Evolutionary conservation across 1,284 basidiomycete species (phyloP).

Genomic region (Vanrija sp.): DNA sequence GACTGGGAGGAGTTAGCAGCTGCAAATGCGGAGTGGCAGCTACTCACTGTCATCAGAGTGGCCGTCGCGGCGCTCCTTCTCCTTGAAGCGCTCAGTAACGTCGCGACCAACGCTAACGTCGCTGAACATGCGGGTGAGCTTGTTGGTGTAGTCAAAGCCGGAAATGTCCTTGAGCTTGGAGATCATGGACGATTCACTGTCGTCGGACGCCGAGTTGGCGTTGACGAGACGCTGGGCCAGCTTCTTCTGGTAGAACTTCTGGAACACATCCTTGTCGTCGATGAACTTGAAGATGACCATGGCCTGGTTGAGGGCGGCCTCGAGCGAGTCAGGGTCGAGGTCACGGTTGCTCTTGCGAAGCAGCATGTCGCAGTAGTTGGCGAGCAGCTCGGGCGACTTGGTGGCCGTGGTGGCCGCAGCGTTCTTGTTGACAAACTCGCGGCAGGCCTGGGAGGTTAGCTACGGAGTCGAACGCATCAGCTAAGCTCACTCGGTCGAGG

Average conservation of each 20-base stretch:
- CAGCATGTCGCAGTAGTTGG: conserved; percentile 87
- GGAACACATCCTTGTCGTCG: conserved; percentile 99
- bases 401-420: conserved; percentile 79
- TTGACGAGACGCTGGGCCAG: conserved; percentile 92
- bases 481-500: conserved; percentile 59
- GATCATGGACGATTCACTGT: conserved; percentile 97
- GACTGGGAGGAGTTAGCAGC: conserved; percentile 50
- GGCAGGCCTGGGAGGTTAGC: conserved; percentile 63
- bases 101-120: conserved; percentile 96
- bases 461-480: not conserved
- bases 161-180: conserved; percentile 97
- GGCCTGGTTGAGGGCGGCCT: conserved; percentile 83
- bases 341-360: conserved; percentile 92
- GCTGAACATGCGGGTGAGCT: conserved; percentile 97
- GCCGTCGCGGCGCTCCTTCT: conserved; percentile 72
- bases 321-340: conserved; percentile 86
- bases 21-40: not conserved
- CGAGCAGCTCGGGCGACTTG: conserved; percentile 92
- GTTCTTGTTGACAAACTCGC: conserved; percentile 95
- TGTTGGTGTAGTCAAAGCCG: conserved; percentile 98
- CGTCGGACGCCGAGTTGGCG: conserved; percentile 88
- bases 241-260: conserved; percentile 97
- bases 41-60: conserved; percentile 54
- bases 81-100: conserved; percentile 93
- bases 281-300: conserved; percentile 99